Conservation (phyloP, 148 eudicot genomes). For the Linanthus parryae region DNA sequence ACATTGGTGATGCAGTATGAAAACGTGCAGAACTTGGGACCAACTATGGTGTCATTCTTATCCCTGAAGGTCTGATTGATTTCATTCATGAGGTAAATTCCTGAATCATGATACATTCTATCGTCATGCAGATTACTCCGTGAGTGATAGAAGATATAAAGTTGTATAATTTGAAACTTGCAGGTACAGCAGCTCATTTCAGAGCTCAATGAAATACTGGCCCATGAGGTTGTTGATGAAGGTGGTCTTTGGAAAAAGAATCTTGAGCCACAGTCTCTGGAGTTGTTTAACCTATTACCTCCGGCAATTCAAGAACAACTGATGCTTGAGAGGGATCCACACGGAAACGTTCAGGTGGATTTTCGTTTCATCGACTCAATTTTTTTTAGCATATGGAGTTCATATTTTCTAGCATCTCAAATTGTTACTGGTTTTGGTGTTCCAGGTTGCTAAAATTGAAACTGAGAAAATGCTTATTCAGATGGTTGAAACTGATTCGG, state of each 20-base stretch:
- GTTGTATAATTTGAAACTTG: slow-evolving; percentile 16
- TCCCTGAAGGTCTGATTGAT: slow-evolving; percentile 97
- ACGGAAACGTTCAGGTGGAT: slow-evolving; percentile 88
- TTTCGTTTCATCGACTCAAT: not conserved
- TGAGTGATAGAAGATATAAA: too few relatives aligned
- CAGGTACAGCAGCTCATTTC: slow-evolving; percentile 95
- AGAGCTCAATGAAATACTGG: slow-evolving; percentile 84
- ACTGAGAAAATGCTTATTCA: slow-evolving; percentile 99
- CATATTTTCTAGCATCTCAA: not conserved
- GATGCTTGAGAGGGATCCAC: slow-evolving; percentile 97
- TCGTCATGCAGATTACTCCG: too few relatives aligned
- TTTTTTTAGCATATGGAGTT: not conserved
- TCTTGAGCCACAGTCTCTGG: slow-evolving; percentile 46
- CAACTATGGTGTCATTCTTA: slow-evolving; percentile 87
- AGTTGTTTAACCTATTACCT: slow-evolving; percentile 73
- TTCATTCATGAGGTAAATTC: slow-evolving; percentile 83
- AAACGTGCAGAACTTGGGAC: slow-evolving; percentile 82
- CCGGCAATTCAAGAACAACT: slow-evolving; percentile 86
- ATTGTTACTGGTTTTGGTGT: not conserved
- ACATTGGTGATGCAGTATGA: slow-evolving; percentile 82
- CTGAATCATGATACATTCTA: too few relatives aligned
- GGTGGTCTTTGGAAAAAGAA: slow-evolving; percentile 82
- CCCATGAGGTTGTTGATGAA: slow-evolving; percentile 75
- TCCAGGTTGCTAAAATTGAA: slow-evolving; percentile 94
- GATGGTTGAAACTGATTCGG: slow-evolving; percentile 94